Evolutionary conservation across 305 asterid genomes (phyloP).

Genomic region (Rubia occidens): DNA sequence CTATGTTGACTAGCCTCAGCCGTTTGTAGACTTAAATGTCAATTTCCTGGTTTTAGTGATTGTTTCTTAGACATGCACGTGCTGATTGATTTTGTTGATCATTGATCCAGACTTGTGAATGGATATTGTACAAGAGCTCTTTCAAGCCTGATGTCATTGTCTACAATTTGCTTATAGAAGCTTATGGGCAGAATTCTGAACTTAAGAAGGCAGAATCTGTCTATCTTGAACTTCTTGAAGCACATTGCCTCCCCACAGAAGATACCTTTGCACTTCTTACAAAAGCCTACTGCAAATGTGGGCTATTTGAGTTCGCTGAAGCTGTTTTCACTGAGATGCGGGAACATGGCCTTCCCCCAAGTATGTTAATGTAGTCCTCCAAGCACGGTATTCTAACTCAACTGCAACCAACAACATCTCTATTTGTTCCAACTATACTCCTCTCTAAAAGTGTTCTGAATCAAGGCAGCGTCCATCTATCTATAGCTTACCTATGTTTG

Average conservation of each 20-base stretch:
- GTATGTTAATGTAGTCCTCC: conserved; percentile 29
- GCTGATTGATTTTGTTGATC: conserved; percentile 13
- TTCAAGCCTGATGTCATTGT: conserved; percentile 71
- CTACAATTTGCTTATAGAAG: conserved; percentile 81
- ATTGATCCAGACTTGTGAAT: conserved; percentile 44
- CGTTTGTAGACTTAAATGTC: not conserved
- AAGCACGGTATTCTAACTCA: not conserved
- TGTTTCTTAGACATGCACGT: not conserved
- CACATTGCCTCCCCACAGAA: conserved; percentile 72
- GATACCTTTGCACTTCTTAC: conserved; percentile 77
- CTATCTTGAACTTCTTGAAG: conserved; percentile 57
- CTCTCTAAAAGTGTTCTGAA: not conserved
- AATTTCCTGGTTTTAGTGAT: not conserved
- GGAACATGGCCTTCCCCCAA: conserved; percentile 44
- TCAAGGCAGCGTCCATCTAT: not conserved
- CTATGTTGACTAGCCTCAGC: not conserved
- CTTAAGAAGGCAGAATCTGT: conserved; percentile 60
- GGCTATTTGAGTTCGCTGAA: conserved; percentile 55
- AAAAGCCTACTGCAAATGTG: conserved; percentile 61
- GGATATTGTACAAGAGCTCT: conserved; percentile 62
- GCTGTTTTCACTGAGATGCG: conserved; percentile 69
- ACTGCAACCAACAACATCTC: not conserved
- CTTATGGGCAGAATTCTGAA: conserved; percentile 53
- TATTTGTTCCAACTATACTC: not conserved
- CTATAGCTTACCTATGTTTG: not conserved